Evolutionary conservation across 2,329 filamentous ascomycete genomes (phyloP), one percentile per base, ranked within the genome.

Genomic region (Stagonosporopsis cucurbitacearum): DNA sequence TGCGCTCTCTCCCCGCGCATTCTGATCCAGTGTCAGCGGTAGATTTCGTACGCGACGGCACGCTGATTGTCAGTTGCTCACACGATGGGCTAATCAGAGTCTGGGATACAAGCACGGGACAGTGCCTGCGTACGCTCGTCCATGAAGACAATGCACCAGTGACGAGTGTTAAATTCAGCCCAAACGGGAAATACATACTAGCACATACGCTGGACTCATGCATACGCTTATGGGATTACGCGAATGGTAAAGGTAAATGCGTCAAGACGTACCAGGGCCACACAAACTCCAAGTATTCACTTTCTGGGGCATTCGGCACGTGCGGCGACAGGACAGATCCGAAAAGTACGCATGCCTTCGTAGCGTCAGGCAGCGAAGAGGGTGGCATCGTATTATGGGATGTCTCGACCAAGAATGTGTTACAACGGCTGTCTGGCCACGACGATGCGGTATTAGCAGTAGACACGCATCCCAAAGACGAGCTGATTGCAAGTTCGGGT

Each of bases 201-300:
- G 94, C 95, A 12, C 96, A 90, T 76, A 96, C 91, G 60, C 83
- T 97, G 63, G 95, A 99, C 79, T 90, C 88, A 58, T 94, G 90
- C 71, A 85, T 99, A 42, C 87, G 95, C 2, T 80, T 99, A 20
- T 99, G 95, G 95, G 91, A 97, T 75, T 99, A 98, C 72, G 89
- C 96, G 8, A 87, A 92, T 20, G 94, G 94, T 3, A 87, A 92
- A 33, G 94, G 94, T 7, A 87, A 88, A 25, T 95, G 95, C 65
- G 89, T 96, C 69, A 99, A 99, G 82, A 99, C 95, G 13, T 99
- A 98, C 76, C 92, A 97, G 73, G 95, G 95, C 0, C 95, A 98
- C 70, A 79, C 81, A 50, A 99, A 99, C 74, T 82, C 86, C 50
- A 88, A 88, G 58, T 98, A 90, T 76, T 94, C 91, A 62, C 82